Percentiles rank a stretch among this genome's conserved stretches.
These are phyloP conservation scores for Parastagonospora nodorum DNA, from an alignment of 2,329 filamentous ascomycete species.

Conservation along the genomic window DNA sequence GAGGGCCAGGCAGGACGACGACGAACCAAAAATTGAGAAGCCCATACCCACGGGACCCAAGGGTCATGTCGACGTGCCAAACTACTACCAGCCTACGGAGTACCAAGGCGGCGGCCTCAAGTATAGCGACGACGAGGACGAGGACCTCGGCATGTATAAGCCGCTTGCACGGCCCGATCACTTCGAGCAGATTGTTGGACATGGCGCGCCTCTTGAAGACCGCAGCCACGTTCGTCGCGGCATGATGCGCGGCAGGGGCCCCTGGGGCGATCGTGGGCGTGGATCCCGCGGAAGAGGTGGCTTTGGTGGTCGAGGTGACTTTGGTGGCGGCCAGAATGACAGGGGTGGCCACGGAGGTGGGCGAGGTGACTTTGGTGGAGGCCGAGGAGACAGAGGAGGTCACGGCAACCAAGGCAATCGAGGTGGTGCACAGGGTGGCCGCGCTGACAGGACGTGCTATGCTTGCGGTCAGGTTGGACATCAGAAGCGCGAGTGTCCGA, in stretches of 20 bases:
- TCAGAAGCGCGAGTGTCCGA: conserved; percentile 23
- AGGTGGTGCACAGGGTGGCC: conserved; percentile 7
- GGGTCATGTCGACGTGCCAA: conserved; percentile 22
- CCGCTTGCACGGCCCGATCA: conserved; percentile 54
- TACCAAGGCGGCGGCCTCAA: conserved; percentile 45
- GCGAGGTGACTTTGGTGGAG: conserved; percentile 30
- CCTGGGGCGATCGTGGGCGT: conserved; percentile 44
- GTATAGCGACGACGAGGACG: conserved; percentile 53
- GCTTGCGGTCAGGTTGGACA: conserved; percentile 8
- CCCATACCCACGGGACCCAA: conserved; percentile 29
- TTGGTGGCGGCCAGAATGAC: conserved; percentile 35
- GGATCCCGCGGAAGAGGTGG: conserved; percentile 43
- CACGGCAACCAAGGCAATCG: conserved; percentile 19
- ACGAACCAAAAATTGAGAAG: conserved; percentile 24
- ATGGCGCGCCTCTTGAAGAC: conserved; percentile 44
- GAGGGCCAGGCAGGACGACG: conserved; percentile 46
- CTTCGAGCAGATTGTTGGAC: conserved; percentile 52
- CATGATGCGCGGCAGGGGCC: conserved; percentile 38
- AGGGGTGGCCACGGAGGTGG: conserved; percentile 26
- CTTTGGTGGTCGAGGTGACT: conserved; percentile 27
- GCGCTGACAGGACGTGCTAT: conserved; percentile 6
- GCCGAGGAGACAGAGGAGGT: conserved; percentile 30
- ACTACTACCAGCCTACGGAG: conserved; percentile 26
- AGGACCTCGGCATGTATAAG: conserved; percentile 53
- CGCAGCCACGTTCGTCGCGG: conserved; percentile 44